These are phyloP conservation scores for Golubevia sp. DNA, from an alignment of 1,284 basidiomycete genomes.

Conservation along the genomic window DNA sequence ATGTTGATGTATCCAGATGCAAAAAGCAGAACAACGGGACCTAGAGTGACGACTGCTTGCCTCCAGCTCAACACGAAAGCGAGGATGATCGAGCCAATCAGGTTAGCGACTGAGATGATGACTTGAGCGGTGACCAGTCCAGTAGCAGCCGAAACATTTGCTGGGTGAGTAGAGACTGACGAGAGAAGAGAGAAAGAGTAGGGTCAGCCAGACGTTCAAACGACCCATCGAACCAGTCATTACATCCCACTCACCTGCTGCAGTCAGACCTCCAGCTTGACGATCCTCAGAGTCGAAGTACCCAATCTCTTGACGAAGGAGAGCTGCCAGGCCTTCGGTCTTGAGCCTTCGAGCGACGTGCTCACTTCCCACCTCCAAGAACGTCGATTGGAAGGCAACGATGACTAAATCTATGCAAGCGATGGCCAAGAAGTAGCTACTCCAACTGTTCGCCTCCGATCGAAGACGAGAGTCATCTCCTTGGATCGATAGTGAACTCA, in stretches of 20 bases:
- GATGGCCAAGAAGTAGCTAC: constrained; percentile 45
- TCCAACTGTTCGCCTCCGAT: constrained; percentile 24
- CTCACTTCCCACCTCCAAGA: constrained; percentile 50
- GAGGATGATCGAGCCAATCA: constrained; percentile 45
- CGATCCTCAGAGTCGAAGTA: constrained; percentile 51
- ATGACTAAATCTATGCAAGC: constrained; percentile 31
- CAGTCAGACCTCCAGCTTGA: constrained; percentile 44
- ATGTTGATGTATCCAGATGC: constrained; percentile 44
- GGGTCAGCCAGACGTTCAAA: too few species aligned
- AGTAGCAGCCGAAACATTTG: constrained; percentile 46
- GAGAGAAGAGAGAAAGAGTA: too few species aligned
- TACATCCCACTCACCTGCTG: too few species aligned
- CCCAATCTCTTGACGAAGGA: constrained; percentile 52
- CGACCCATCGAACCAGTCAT: too few species aligned
- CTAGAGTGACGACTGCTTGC: constrained; percentile 32
- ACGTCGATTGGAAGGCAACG: constrained; percentile 29
- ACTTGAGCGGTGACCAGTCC: constrained; percentile 44
- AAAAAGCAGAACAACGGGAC: constrained; percentile 41
- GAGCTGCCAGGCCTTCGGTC: constrained; percentile 28
- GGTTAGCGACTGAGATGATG: constrained; percentile 37
- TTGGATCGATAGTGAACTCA: constrained; percentile 39
- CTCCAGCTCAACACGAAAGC: constrained; percentile 46
- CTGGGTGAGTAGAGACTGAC: constrained; percentile 41
- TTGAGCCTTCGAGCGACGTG: constrained; percentile 38
- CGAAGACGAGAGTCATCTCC: constrained; percentile 21